phyloP scores from a whole-genome alignment of 176 grass and related monocot species.

The Hyparrhenia diplandra region DNA sequence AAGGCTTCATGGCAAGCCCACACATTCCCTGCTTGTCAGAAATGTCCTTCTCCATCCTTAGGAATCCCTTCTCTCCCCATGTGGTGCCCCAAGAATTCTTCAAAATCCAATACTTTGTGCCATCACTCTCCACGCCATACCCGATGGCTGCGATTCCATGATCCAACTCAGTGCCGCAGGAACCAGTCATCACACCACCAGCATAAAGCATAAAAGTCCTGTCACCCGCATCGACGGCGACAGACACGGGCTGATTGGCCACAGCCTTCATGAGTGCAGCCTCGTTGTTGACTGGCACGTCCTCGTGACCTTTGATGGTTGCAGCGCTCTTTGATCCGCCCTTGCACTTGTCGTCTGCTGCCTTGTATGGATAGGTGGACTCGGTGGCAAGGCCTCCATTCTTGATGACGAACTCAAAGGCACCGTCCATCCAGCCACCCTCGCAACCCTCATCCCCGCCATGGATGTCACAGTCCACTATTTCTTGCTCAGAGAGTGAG shows the following conservation, averaged over 20 bases:
- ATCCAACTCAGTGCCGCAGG: constrained; percentile 35
- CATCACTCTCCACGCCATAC: constrained; percentile 32
- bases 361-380: constrained; percentile 41
- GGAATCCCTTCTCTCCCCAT: constrained; percentile 28
- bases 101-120: constrained; percentile 47
- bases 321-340: not conserved
- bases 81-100: constrained; percentile 41
- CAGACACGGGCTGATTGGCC: constrained; percentile 30
- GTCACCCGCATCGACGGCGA: constrained; percentile 34
- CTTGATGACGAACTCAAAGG: constrained; percentile 25
- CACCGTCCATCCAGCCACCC: constrained; percentile 37
- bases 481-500: constrained; percentile 55
- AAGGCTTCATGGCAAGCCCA: constrained; percentile 35
- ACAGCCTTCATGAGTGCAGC: constrained; percentile 36
- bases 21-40: constrained; percentile 19
- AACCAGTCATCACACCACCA: constrained; percentile 26
- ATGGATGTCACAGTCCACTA: constrained; percentile 41
- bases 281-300: constrained; percentile 40
- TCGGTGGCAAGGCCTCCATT: constrained; percentile 25
- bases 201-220: not conserved
- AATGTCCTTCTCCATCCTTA: constrained; percentile 39
- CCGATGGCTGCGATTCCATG: constrained; percentile 42
- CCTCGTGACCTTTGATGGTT: constrained; percentile 36
- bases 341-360: constrained; percentile 15
- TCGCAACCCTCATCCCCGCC: constrained; percentile 33